phyloP scores from a whole-genome alignment of 345 rosid genomes.

The Hevea brasiliensis region DNA sequence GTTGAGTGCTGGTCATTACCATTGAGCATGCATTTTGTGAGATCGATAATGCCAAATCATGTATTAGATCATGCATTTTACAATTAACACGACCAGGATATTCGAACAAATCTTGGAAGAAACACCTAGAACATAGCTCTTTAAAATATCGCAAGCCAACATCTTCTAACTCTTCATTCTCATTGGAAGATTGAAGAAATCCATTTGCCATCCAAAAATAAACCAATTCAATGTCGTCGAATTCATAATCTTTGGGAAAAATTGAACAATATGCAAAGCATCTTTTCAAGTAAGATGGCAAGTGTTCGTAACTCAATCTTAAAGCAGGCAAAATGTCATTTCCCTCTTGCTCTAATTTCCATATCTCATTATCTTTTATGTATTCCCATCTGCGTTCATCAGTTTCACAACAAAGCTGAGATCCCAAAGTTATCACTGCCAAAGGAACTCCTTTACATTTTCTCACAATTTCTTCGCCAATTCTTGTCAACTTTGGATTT shows the following conservation, averaged over 20 bases:
- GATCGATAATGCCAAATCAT: constrained; percentile 9
- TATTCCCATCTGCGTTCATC: background rate
- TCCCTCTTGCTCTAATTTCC: constrained; percentile 2
- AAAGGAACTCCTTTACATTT: constrained; percentile 39
- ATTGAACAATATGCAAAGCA: constrained; percentile 20
- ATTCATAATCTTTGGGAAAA: constrained; percentile 24
- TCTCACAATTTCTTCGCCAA: constrained; percentile 27
- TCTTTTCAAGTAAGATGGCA: constrained; percentile 6
- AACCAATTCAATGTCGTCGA: rapidly evolving
- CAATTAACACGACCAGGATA: background rate
- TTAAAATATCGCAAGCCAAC: constrained; percentile 12
- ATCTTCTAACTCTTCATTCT: constrained; percentile 13
- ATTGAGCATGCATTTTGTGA: constrained; percentile 8
- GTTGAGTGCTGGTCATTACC: background rate
- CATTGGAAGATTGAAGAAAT: background rate
- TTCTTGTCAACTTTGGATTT: background rate
- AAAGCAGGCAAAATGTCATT: constrained; percentile 9
- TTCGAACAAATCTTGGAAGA: background rate
- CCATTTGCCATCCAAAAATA: constrained; percentile 32
- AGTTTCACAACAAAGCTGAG: constrained; percentile 9
- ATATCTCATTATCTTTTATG: background rate
- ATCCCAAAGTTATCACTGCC: constrained; percentile 23
- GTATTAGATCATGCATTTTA: background rate
- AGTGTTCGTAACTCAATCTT: constrained; percentile 13
- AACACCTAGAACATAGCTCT: background rate